phyloP scores from a whole-genome alignment of 1,284 basidiomycete species.

The Ustilago bromivora region DNA sequence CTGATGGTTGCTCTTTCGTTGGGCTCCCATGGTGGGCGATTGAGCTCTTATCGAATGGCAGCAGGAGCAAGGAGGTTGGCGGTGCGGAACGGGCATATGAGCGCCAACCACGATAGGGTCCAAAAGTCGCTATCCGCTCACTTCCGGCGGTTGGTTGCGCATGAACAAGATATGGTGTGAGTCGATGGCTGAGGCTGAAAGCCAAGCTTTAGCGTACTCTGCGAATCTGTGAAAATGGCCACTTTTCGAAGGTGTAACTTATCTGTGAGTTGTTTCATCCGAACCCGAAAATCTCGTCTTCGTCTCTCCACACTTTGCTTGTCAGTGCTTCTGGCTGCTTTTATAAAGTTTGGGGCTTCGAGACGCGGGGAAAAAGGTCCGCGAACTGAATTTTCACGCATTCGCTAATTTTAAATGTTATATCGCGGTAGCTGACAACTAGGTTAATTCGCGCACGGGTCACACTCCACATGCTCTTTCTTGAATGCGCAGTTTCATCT shows the following conservation, averaged over 20 bases:
- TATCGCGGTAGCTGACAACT: not conserved
- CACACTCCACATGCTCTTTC: slow-evolving; percentile 14
- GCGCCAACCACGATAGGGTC: not conserved
- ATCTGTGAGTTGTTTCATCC: not conserved
- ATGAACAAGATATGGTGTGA: not conserved
- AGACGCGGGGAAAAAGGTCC: slow-evolving; percentile 6
- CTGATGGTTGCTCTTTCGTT: slow-evolving; percentile 1
- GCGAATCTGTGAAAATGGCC: not conserved
- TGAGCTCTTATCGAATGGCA: not conserved
- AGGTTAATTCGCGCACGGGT: slow-evolving; percentile 2
- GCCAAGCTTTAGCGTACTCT: not conserved
- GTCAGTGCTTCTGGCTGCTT: not conserved
- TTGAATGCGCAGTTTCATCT: slow-evolving; percentile 1
- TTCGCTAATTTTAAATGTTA: not conserved
- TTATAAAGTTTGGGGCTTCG: not conserved
- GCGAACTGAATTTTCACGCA: not conserved
- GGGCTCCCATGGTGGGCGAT: not conserved
- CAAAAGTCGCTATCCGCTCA: not conserved
- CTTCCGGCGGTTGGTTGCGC: not conserved
- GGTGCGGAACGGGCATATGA: not conserved
- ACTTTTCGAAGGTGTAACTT: not conserved
- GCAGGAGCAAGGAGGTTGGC: not conserved
- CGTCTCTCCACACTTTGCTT: slow-evolving; percentile 5
- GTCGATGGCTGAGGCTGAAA: not conserved
- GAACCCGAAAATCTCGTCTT: slow-evolving; percentile 7